Conservation (phyloP, 1,139 yeast species). For the Saccharomyces pastorianus region DNA sequence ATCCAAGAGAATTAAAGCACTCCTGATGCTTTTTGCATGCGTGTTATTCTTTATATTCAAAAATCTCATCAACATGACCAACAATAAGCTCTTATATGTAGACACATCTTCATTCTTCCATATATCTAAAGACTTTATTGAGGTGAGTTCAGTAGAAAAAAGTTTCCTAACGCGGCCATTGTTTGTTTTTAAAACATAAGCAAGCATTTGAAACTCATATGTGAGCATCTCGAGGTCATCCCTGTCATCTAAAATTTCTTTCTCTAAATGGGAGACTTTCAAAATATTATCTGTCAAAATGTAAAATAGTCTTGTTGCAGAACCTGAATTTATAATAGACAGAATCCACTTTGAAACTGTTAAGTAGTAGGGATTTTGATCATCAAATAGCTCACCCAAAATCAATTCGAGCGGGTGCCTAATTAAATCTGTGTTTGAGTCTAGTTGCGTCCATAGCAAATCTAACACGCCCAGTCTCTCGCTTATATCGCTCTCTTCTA, state of each 20-base stretch:
- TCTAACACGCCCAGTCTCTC: constrained; percentile 44
- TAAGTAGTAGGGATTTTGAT: constrained; percentile 37
- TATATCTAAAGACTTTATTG: constrained; percentile 34
- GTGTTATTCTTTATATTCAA: constrained; percentile 29
- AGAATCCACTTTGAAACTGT: constrained; percentile 53
- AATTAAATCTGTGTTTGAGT: constrained; percentile 39
- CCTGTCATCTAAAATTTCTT: constrained; percentile 24
- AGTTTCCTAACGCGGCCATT: constrained; percentile 37
- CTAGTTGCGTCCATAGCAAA: constrained; percentile 55
- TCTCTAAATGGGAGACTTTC: constrained; percentile 20
- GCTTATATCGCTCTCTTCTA: constrained; percentile 34
- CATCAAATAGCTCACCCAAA: constrained; percentile 50
- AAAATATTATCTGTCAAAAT: constrained; percentile 32
- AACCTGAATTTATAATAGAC: constrained; percentile 44
- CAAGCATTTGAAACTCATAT: constrained; percentile 47
- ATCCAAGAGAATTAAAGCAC: constrained; percentile 38
- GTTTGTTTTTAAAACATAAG: constrained; percentile 44
- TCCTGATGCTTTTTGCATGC: constrained; percentile 31
- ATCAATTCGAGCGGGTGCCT: constrained; percentile 60
- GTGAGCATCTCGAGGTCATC: constrained; percentile 56
- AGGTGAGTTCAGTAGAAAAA: constrained; percentile 49
- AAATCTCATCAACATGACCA: constrained; percentile 43
- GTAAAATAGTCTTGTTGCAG: constrained; percentile 52
- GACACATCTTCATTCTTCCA: constrained; percentile 44
- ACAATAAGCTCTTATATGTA: constrained; percentile 51